Evolutionary conservation across 768 basidiomycete species (phyloP), one percentile per base, ranked within the genome.

Genomic region (Amanita polypyramis): DNA sequence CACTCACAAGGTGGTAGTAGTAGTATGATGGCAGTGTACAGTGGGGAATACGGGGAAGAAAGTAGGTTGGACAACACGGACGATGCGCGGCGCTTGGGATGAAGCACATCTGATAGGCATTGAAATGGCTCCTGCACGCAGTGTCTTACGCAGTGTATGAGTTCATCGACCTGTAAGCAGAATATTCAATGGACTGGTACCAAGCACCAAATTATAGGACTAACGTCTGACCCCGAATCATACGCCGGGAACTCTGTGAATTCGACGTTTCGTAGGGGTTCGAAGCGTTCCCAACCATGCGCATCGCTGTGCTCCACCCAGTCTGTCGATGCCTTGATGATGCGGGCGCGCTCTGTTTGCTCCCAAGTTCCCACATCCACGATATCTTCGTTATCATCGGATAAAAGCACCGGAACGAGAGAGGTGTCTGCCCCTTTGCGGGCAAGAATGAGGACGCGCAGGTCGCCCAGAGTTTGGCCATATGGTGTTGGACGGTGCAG

Each of bases 231-330:
- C 20, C 65, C 60, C 43, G 62, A 58, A 42, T 72, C 68, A 52
- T 73, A 77, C 8, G 64, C 67, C 8, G 70, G 67, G 4, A 80
- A 53, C 44, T 74, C 73, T 34, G 76, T 55, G 32, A 86, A 70
- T 56, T 85, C 79, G 6, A 86, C 65, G 55, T 86, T 86, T 52
- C 74, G 67, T 10, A 73, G 68, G 6, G 82, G 76, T 55, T 84
- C 83, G 34, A 75, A 77, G 50, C 73, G 77, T 58, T 85, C 82
- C 3, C 80, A 65, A 1, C 80, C 82, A 54, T 83, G 77, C 1
- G 68, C 70, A 33, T 82, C 80, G 19, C 67, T 69, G 55, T 80
- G 79, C 55, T 84, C 82, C 12, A 79, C 61, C 84, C 85, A 86
- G 56, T 82, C 77, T 5, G 84, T 85, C 1, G 82, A 84, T 5